Conservation (phyloP, 2,329 filamentous ascomycete genomes). For the Penicillium sp. region DNA sequence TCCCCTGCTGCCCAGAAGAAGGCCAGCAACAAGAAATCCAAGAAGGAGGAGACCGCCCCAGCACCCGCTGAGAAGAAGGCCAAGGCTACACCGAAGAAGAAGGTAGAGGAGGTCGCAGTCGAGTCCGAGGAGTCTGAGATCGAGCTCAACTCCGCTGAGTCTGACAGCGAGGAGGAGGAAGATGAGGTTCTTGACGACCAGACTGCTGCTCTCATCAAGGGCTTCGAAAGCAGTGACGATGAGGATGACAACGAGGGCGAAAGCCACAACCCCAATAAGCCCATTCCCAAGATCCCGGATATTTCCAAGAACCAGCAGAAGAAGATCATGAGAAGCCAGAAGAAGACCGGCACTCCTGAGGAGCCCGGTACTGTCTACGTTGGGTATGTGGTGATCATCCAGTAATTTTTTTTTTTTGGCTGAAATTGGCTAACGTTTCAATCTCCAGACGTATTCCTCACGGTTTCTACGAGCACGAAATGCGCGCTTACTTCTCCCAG, state of each 20-base stretch:
- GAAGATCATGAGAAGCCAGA: conserved; percentile 53
- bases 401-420: conserved; percentile 2
- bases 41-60: conserved; percentile 33
- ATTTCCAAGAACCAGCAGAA: conserved; percentile 48
- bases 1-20: conserved; percentile 38
- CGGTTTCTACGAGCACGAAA: conserved; percentile 96
- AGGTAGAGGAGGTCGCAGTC: conserved; percentile 43
- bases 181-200: conserved; percentile 47
- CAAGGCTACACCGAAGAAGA: conserved; percentile 44
- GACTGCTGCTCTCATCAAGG: conserved; percentile 54
- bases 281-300: conserved; percentile 45
- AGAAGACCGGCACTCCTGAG: conserved; percentile 46
- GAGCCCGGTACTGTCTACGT: conserved; percentile 81
- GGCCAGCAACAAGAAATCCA: conserved; percentile 48
- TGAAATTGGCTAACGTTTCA: conserved; percentile 16
- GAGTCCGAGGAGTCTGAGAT: conserved; percentile 38
- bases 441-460: conserved; percentile 70
- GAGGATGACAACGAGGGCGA: conserved; percentile 51
- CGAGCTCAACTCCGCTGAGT: conserved; percentile 15
- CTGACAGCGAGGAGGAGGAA: conserved; percentile 34
- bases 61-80: conserved; percentile 31
- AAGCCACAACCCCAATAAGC: conserved; percentile 46
- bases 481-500: conserved; percentile 89
- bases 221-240: conserved; percentile 57
- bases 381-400: conserved; percentile 51